These are phyloP conservation scores for Sugiyamaella lignohabitans DNA, from an alignment of 805 yeast genomes.

Conservation along the genomic window DNA sequence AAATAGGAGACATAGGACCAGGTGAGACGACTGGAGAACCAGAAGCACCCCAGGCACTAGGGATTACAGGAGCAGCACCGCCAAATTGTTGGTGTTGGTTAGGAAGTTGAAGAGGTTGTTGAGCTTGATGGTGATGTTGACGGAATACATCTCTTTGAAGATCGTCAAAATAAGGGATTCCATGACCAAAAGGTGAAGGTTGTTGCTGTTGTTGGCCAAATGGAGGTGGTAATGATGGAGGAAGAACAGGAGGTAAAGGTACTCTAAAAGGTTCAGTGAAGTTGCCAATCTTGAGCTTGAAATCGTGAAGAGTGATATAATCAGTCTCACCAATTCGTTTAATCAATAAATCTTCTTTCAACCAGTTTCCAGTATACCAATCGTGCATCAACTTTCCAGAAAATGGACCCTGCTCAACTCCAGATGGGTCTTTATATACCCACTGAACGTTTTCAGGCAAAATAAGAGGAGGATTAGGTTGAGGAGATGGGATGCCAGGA, in stretches of 20 bases:
- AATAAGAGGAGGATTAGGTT: conserved; percentile 15
- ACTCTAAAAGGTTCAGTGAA: conserved; percentile 54
- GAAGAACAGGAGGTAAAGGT: conserved; percentile 32
- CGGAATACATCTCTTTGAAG: conserved; percentile 6
- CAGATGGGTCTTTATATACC: conserved; percentile 67
- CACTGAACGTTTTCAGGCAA: conserved; percentile 48
- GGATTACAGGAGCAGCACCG: background rate
- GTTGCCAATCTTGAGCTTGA: conserved; percentile 45
- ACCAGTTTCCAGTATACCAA: conserved; percentile 62
- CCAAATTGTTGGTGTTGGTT: too few species aligned
- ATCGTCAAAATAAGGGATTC: conserved; percentile 2
- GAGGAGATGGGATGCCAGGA: conserved; percentile 16
- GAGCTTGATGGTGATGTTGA: conserved; percentile 1
- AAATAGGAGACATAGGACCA: conserved; percentile 12
- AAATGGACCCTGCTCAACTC: conserved; percentile 77
- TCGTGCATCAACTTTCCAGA: conserved; percentile 65
- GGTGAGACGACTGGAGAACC: conserved; percentile 3
- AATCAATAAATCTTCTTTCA: conserved; percentile 47
- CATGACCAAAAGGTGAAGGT: background rate
- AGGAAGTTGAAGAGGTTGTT: conserved; percentile 4
- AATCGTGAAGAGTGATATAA: conserved; percentile 47
- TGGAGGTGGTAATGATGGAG: background rate
- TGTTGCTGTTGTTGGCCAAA: conserved; percentile 1
- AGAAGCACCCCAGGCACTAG: conserved; percentile 8
- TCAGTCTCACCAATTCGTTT: conserved; percentile 50